Evolutionary conservation across 371 early-diverging fungal genomes (phyloP), one percentile per base, ranked within the genome.

Genomic region (Cokeromyces recurvatus): DNA sequence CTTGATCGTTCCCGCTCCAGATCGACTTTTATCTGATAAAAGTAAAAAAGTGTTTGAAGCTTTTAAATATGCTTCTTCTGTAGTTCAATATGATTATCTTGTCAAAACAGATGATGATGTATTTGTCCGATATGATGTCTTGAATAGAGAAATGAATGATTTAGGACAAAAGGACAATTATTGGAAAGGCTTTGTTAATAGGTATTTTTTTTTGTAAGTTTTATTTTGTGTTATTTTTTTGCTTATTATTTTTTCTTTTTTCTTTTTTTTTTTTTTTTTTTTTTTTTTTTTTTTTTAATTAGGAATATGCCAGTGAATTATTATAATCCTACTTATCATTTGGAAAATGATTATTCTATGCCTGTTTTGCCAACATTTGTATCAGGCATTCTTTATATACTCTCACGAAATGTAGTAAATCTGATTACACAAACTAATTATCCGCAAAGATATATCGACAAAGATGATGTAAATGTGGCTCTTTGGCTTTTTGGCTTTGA

Each of bases 41-140:
- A 76, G 84, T 45, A 55, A 58, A 46, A 83, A 83, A 35, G 42
- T 83, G 2, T 73, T 66, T 45, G 67, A 73, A 32, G 78, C 76
- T 0, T 32, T 81, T n/a, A 64, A 64, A 37, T 81, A 79, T 80
- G 40, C 54, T 3, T 58, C 52, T 22, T 53, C 52, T 20, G 51
- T 60, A 12, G 54, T 63, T 40, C 39, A 68, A 12, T 78, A 73
- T 49, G 75, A 81, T 38, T 81, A 74, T 24, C 41, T 83, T 9
- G 55, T 79, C 52, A 83, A 83, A 46, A 78, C 84, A 2, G 71
- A 79, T 10, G 81, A 83, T 29, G 77, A 83, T 49, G 71, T 81
- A 17, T 83, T 81, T 65, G 72, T 78, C 3, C 67, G 81, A n/a
- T 79, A 74, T 74, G 81, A 83, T 51, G 50, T 54, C 4, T 51